phyloP scores from a whole-genome alignment of 2,329 filamentous ascomycete genomes.

The Periconia digitata region DNA sequence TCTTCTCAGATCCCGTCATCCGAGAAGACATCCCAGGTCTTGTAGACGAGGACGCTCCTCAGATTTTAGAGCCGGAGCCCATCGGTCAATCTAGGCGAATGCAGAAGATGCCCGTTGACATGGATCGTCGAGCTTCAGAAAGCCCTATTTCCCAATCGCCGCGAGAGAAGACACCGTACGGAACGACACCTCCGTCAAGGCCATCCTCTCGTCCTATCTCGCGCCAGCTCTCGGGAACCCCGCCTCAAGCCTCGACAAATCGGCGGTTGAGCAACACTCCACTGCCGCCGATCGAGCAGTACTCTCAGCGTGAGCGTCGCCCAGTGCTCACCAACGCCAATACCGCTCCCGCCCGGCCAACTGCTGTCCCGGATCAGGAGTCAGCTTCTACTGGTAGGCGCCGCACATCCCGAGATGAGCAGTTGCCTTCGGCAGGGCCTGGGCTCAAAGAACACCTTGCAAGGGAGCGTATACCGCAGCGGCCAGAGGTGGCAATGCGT shows the following conservation, averaged over 20 bases:
- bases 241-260: conserved; percentile 23
- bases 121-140: conserved; percentile 28
- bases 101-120: conserved; percentile 31
- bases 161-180: conserved; percentile 27
- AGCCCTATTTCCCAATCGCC: conserved; percentile 38
- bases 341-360: conserved; percentile 49
- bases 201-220: conserved; percentile 35
- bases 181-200: conserved; percentile 36
- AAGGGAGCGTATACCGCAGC: conserved; percentile 45
- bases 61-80: conserved; percentile 30
- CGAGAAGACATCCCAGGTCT: conserved; percentile 76
- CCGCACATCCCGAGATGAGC: conserved; percentile 58
- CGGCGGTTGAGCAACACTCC: conserved; percentile 39
- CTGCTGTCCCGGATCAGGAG: conserved; percentile 38
- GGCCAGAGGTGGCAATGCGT: conserved; percentile 41
- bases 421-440: conserved; percentile 45
- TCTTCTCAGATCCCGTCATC: conserved; percentile 77
- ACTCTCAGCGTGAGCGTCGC: conserved; percentile 45
- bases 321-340: conserved; percentile 47
- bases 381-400: conserved; percentile 59
- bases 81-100: conserved; percentile 25
- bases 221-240: conserved; percentile 27
- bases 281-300: conserved; percentile 33
- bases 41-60: conserved; percentile 70
- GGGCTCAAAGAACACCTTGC: conserved; percentile 52